Evolutionary conservation across 176 grass and related monocot genomes (phyloP).

Genomic region (Ampelocalamus luodianensis): DNA sequence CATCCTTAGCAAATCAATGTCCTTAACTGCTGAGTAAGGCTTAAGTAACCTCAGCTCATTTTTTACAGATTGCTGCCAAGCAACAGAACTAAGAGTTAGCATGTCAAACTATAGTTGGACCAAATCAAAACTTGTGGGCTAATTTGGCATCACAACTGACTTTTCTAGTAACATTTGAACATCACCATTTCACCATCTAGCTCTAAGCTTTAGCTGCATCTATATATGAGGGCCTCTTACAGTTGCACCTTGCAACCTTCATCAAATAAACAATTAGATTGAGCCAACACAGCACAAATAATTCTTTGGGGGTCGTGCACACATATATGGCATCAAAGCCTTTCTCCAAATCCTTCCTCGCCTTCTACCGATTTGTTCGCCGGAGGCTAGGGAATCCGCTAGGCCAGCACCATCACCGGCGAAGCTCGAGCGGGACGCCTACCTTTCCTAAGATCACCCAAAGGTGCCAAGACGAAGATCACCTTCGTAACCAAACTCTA

Average conservation of each 20-base stretch:
- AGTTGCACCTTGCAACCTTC: conserved; percentile 45
- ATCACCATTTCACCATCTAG: conserved; percentile 4
- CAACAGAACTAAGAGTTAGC: conserved; percentile 27
- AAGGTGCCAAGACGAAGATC: conserved; percentile 32
- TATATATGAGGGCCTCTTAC: conserved; percentile 18
- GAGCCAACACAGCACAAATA: conserved; percentile 10
- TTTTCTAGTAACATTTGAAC: conserved; percentile 42
- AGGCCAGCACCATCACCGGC: conserved; percentile 27
- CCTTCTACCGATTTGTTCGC: conserved; percentile 48
- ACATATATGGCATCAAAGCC: conserved; percentile 52
- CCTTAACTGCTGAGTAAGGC: conserved; percentile 27
- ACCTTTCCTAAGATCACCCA: conserved; percentile 33
- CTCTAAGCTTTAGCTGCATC: conserved; percentile 28
- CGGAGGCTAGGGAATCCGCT: conserved; percentile 37
- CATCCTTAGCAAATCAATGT: conserved; percentile 25
- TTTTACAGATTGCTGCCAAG: not conserved
- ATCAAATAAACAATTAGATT: conserved; percentile 24
- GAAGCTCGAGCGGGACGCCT: conserved; percentile 33
- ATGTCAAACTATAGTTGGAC: conserved; percentile 14
- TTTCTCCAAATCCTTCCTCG: conserved; percentile 54
- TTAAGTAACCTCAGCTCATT: conserved; percentile 26
- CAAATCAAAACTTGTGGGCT: conserved; percentile 42
- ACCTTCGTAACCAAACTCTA: conserved; percentile 49
- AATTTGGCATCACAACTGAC: conserved; percentile 34
- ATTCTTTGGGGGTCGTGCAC: conserved; percentile 4